phyloP scores from a whole-genome alignment of 1,284 basidiomycete species.

The Melampsora occidentalis region DNA sequence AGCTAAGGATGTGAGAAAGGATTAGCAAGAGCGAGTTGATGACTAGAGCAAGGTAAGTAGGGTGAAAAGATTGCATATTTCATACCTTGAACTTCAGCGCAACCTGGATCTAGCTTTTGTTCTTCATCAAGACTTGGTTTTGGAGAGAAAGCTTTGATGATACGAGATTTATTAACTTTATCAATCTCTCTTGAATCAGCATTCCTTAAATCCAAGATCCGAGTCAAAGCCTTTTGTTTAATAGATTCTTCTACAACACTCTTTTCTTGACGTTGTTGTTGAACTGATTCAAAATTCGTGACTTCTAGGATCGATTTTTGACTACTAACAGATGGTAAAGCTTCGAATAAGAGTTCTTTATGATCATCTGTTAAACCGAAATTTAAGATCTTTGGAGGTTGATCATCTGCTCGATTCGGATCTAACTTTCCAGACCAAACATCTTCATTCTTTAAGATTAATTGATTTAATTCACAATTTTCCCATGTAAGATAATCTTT shows the following conservation, averaged over 20 bases:
- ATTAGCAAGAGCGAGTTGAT: not conserved
- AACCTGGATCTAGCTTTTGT: constrained; percentile 36
- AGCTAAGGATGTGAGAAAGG: not conserved
- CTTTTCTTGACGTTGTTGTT: constrained; percentile 5
- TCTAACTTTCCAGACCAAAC: constrained; percentile 26
- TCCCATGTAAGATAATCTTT: constrained; percentile 32
- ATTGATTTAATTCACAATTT: constrained; percentile 29
- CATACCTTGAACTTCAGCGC: constrained; percentile 43
- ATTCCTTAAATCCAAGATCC: constrained; percentile 41
- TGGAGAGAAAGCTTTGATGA: constrained; percentile 37
- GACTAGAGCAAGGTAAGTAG: not conserved
- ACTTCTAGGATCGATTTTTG: constrained; percentile 14
- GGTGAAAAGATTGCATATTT: not conserved
- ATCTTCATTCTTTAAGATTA: constrained; percentile 39
- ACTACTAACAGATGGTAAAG: constrained; percentile 17
- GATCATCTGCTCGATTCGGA: not conserved
- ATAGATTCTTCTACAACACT: not conserved
- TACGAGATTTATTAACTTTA: constrained; percentile 34
- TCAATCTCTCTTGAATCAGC: constrained; percentile 37
- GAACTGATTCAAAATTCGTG: not conserved
- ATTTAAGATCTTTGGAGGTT: constrained; percentile 10
- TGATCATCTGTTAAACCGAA: constrained; percentile 29
- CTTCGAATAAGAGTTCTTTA: constrained; percentile 29
- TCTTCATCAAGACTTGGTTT: constrained; percentile 4
- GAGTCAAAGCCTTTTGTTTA: constrained; percentile 10